Evolutionary conservation across 2,329 filamentous ascomycete genomes (phyloP).

Genomic region (Arthroderma sp.): DNA sequence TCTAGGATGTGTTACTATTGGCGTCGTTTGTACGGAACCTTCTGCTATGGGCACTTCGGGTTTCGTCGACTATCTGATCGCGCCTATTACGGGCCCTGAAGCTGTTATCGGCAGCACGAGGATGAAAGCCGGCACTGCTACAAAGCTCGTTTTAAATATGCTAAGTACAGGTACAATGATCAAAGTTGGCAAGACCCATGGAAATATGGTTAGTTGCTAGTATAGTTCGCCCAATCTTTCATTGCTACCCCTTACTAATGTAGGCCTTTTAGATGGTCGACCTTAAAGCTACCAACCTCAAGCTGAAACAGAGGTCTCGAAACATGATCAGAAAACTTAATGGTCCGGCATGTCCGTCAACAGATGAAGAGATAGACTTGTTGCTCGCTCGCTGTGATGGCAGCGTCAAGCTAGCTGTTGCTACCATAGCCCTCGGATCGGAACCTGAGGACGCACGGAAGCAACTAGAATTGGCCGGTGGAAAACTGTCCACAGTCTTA

Average conservation of each 20-base stretch:
- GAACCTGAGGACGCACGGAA: constrained; percentile 15
- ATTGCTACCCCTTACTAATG: not conserved
- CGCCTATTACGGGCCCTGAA: constrained; percentile 30
- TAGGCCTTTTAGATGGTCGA: constrained; percentile 21
- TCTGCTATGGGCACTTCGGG: constrained; percentile 20
- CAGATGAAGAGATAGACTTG: constrained; percentile 17
- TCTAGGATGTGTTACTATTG: constrained; percentile 26
- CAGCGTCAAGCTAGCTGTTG: constrained; percentile 24
- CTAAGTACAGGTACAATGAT: constrained; percentile 33
- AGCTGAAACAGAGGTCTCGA: constrained; percentile 23
- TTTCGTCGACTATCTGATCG: constrained; percentile 22
- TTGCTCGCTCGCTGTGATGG: constrained; percentile 17
- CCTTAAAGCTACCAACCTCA: constrained; percentile 27
- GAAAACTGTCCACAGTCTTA: constrained; percentile 11
- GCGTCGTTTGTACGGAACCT: constrained; percentile 26
- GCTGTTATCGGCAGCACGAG: constrained; percentile 35
- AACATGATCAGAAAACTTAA: constrained; percentile 22
- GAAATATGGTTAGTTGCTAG: constrained; percentile 23
- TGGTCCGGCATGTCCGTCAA: constrained; percentile 9
- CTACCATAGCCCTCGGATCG: constrained; percentile 15
- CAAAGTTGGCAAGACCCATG: constrained; percentile 29
- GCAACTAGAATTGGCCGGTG: constrained; percentile 14
- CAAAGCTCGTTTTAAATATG: constrained; percentile 35
- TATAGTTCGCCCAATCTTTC: not conserved
- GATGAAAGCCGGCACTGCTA: constrained; percentile 34